Evolutionary conservation across 75 land plant genomes (phyloP).

Genomic region (Selaginella tamariscina): DNA sequence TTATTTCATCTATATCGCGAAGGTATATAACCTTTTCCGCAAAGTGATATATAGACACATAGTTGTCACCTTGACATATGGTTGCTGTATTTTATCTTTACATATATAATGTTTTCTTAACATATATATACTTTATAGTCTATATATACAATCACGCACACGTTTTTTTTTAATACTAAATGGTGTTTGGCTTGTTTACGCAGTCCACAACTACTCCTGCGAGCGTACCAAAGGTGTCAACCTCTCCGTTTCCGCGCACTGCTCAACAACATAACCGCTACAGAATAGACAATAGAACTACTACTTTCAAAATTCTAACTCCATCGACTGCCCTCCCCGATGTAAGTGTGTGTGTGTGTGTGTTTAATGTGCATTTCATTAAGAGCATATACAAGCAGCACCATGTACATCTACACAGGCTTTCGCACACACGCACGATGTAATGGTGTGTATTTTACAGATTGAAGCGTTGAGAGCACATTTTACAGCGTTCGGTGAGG

Average conservation of each 20-base stretch:
- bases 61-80: slow-evolving; percentile 12
- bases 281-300: slow-evolving; percentile 78
- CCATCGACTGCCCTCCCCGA: slow-evolving; percentile 44
- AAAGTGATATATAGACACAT: slow-evolving; percentile 16
- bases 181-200: too few relatives aligned
- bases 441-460: slow-evolving; percentile 19
- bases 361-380: background rate
- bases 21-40: too few relatives aligned
- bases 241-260: slow-evolving; percentile 19
- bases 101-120: too few relatives aligned
- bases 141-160: too few relatives aligned
- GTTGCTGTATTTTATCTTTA: too few relatives aligned
- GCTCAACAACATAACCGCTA: slow-evolving; percentile 27
- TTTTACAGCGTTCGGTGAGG: slow-evolving; percentile 49
- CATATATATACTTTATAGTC: too few relatives aligned
- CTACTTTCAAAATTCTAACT: slow-evolving; percentile 53
- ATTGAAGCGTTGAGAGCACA: slow-evolving; percentile 46
- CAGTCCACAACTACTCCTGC: slow-evolving; percentile 15
- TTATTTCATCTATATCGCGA: too few relatives aligned
- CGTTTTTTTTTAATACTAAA: too few relatives aligned
- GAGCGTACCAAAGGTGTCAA: slow-evolving; percentile 31
- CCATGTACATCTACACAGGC: background rate
- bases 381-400: background rate
- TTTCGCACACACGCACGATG: background rate
- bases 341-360: slow-evolving; percentile 35